These are phyloP conservation scores for Tritrichomonas musculus DNA, from an alignment of 208 protist genomes.

Conservation along the genomic window DNA sequence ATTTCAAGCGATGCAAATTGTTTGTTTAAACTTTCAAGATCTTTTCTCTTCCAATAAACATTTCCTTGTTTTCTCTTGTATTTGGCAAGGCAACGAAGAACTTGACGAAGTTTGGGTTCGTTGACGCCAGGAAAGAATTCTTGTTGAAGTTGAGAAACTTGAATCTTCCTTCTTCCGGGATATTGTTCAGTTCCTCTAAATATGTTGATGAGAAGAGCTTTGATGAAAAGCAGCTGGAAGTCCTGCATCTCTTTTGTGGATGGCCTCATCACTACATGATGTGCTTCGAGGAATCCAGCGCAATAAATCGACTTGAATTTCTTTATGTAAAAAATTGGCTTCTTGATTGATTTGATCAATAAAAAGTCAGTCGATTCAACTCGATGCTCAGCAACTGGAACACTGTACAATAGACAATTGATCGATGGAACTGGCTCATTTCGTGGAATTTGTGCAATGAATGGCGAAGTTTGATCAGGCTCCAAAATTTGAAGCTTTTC, in stretches of 20 bases:
- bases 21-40: neutral
- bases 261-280: neutral
- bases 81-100: neutral
- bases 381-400: neutral
- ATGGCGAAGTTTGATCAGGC: constrained; percentile 4
- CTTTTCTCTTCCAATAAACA: neutral
- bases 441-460: neutral
- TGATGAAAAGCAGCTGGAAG: neutral
- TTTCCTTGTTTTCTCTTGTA: neutral
- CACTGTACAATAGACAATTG: neutral
- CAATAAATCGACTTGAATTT: neutral
- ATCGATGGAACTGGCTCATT: neutral
- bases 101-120: neutral
- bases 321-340: neutral
- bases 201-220: constrained; percentile 22
- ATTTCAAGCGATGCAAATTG: neutral
- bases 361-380: neutral
- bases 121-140: constrained; percentile 14
- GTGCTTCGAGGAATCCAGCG: neutral
- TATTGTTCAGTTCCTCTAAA: constrained; percentile 19
- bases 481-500: neutral
- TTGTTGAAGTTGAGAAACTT: neutral
- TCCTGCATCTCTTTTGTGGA: neutral
- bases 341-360: neutral
- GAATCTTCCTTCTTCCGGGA: neutral